Conservation (phyloP, 139 green algal species). For the Coelastrella sp. region DNA sequence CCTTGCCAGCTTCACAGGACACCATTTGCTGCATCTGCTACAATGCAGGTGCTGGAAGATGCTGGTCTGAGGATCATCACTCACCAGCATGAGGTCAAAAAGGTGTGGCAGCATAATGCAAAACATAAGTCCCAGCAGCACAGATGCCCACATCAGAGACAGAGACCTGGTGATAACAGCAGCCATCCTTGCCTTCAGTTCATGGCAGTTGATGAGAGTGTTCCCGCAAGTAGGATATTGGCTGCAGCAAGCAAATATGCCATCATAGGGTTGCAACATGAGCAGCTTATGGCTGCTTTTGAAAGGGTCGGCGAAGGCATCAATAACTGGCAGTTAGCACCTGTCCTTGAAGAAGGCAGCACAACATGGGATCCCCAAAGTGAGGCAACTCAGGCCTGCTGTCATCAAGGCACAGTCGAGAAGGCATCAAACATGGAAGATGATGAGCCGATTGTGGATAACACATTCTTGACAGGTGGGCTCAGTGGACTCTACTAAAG, state of each 20-base stretch:
- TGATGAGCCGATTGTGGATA: slow-evolving; percentile 21
- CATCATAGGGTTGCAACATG: slow-evolving; percentile 25
- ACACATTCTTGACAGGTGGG: slow-evolving; percentile 46
- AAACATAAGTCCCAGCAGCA: background rate
- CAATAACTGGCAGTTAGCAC: slow-evolving; percentile 14
- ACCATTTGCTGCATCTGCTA: too few species aligned
- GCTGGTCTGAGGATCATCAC: slow-evolving; percentile 5
- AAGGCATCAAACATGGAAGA: background rate
- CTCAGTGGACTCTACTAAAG: too few species aligned
- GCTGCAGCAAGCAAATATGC: slow-evolving; percentile 31
- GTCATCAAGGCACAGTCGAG: background rate
- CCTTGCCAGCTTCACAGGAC: too few species aligned
- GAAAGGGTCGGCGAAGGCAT: slow-evolving; percentile 16
- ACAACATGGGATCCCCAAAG: background rate
- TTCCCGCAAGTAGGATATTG: background rate
- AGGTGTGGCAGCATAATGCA: background rate
- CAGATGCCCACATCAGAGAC: background rate
- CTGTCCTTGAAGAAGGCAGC: slow-evolving; percentile 23
- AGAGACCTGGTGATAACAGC: slow-evolving; percentile 5
- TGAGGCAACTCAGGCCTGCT: background rate
- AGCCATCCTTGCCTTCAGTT: background rate
- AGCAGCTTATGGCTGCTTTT: slow-evolving; percentile 40
- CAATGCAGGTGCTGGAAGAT: background rate
- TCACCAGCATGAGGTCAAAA: background rate
- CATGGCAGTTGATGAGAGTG: background rate